phyloP scores from a whole-genome alignment of 108 stramenopile genomes.

The Stephanodiscus triporus region DNA sequence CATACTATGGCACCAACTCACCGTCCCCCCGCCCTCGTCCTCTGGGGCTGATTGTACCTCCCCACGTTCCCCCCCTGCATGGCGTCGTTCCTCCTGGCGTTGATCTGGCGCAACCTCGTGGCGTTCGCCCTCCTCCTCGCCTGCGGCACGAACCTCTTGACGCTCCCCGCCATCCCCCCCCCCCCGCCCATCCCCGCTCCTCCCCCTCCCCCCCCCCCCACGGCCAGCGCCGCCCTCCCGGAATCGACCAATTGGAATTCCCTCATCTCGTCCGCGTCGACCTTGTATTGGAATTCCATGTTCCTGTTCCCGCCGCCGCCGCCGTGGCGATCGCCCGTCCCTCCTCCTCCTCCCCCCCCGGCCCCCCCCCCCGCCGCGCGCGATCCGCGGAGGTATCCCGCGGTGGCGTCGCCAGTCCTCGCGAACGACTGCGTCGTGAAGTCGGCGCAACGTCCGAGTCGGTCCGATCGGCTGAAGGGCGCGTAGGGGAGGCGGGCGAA shows the following conservation, averaged over 20 bases:
- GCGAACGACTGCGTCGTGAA: constrained; percentile 58
- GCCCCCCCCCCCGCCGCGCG: neutral
- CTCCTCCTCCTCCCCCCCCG: neutral
- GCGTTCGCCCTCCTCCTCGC: constrained; percentile 61
- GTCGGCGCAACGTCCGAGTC: constrained; percentile 86
- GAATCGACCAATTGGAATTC: constrained; percentile 94
- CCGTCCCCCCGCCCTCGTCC: constrained; percentile 46
- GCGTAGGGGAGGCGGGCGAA: constrained; percentile 90
- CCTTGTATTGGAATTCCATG: constrained; percentile 77
- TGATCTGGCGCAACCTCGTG: constrained; percentile 68
- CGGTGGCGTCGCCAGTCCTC: constrained; percentile 38
- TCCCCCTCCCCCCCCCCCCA: neutral
- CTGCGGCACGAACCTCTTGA: constrained; percentile 67
- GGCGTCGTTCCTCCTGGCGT: constrained; percentile 64
- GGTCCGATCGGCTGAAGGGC: constrained; percentile 92
- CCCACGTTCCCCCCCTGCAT: constrained; percentile 26
- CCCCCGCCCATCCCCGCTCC: constrained; percentile 51
- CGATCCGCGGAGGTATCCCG: constrained; percentile 39
- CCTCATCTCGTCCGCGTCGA: constrained; percentile 71
- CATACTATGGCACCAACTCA: too few relatives aligned
- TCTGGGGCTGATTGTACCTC: constrained; percentile 47
- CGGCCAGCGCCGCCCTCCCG: constrained; percentile 55
- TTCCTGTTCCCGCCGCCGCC: constrained; percentile 54
- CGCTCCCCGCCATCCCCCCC: constrained; percentile 19
- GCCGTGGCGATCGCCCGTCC: neutral